Percentiles rank a stretch among this genome's conserved stretches.
These are phyloP conservation scores for Knoxia roxburghii DNA, from an alignment of 257 asterid genomes.

Conservation along the genomic window DNA sequence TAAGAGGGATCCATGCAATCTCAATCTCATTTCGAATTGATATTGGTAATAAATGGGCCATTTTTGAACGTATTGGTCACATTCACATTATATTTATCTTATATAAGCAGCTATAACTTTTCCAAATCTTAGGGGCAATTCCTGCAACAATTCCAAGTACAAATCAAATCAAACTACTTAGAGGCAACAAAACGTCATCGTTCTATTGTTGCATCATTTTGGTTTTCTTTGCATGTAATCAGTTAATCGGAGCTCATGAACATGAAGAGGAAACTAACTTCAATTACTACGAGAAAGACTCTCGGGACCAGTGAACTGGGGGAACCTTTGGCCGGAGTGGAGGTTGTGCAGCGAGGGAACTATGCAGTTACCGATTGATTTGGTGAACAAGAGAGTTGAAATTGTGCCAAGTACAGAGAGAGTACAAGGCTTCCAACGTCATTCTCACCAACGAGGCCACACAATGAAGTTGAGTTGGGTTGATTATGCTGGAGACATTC, in stretches of 20 bases:
- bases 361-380: constrained; percentile 74
- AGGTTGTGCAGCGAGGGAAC: constrained; percentile 39
- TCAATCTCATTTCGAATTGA: too few species aligned
- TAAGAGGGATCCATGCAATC: too few species aligned
- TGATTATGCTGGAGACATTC: constrained; percentile 46
- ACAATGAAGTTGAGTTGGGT: constrained; percentile 69
- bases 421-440: constrained; percentile 45
- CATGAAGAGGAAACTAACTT: constrained; percentile 63
- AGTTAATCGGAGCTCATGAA: constrained; percentile 42
- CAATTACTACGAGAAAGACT: constrained; percentile 42
- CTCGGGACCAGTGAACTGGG: constrained; percentile 58
- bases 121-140: too few species aligned
- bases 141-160: not conserved
- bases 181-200: constrained; percentile 5
- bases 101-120: too few species aligned
- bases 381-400: constrained; percentile 45
- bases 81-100: too few species aligned
- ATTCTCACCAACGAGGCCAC: constrained; percentile 71
- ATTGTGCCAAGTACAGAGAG: constrained; percentile 37
- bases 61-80: too few species aligned
- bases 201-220: constrained; percentile 23
- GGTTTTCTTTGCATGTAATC: constrained; percentile 17
- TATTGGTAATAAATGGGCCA: too few species aligned
- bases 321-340: constrained; percentile 62
- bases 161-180: constrained; percentile 14